Evolutionary conservation across 2,329 filamentous ascomycete species (phyloP), one percentile per base, ranked within the genome.

Genomic region (Ceratocystis destructans): DNA sequence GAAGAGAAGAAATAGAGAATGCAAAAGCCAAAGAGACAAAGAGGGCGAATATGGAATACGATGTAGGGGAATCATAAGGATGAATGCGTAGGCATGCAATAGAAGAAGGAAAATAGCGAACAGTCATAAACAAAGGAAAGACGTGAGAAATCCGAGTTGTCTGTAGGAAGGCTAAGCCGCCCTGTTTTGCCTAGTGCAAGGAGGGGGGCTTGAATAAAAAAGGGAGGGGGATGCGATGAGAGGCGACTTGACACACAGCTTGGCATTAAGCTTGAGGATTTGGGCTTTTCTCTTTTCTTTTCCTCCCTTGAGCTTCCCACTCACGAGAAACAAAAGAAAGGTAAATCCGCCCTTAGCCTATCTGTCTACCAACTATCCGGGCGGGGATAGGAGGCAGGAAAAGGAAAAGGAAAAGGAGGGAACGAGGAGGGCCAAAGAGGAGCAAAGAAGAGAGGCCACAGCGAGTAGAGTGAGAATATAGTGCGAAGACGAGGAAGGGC

Each of bases 181-280:
- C 53, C 53, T 57, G 53, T 57, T 57, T 57, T 57, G 53, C 53
- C 53, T 57, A 57, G 53, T 57, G 53, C 12, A 28, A 57, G 53
- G 53, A 28, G 53, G 28, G n/a, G 57, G n/a, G n/a, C n/a, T n/a
- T n/a, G n/a, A n/a, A n/a, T n/a, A n/a, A n/a, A n/a, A n/a, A n/a
- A n/a, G n/a, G n/a, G n/a, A n/a, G n/a, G n/a, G n/a, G n/a, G 53
- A 57, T 57, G 53, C 53, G 53, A 25, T 25, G 53, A 59, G 53
- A 59, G 53, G 53, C 53, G 28, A 59, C 53, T 59, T 33, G 17
- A 59, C 48, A 53, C 48, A 25, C 48, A 33, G 37, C 53, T 59
- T 59, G 28, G 53, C 37, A 10, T 33, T 33, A 37, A 33, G 28
- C 53, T 25, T 33, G 53, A 50, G 46, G 53, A 28, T 25, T 59